Conservation (phyloP, 1,139 yeast species). For the Sugiyamaella paludigena region DNA sequence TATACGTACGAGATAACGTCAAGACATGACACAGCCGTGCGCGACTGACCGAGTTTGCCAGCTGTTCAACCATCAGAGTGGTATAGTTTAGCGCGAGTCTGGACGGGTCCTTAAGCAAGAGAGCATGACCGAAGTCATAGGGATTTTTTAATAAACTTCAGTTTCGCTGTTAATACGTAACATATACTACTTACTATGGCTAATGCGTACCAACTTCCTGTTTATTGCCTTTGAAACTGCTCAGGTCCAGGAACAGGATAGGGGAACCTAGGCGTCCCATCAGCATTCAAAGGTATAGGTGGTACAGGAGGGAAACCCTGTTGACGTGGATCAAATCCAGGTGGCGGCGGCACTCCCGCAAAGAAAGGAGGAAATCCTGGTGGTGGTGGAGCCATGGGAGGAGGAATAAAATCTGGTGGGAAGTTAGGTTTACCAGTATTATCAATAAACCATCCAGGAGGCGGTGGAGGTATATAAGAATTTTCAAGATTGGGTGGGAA, state of each 20-base stretch:
- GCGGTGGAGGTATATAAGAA: slow-evolving; percentile 25
- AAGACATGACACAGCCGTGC: too few relatives aligned
- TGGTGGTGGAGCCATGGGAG: slow-evolving; percentile 19
- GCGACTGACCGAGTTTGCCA: too few relatives aligned
- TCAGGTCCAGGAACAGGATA: slow-evolving; percentile 42
- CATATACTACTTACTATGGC: too few relatives aligned
- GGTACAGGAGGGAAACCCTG: slow-evolving; percentile 15
- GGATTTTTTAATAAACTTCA: too few relatives aligned
- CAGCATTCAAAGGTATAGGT: slow-evolving; percentile 20
- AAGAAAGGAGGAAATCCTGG: slow-evolving; percentile 22
- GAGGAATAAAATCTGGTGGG: slow-evolving; percentile 26
- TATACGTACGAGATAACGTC: too few relatives aligned
- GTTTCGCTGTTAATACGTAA: too few relatives aligned
- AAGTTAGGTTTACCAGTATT: slow-evolving; percentile 21
- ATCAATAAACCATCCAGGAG: slow-evolving; percentile 26
- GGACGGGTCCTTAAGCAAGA: too few relatives aligned
- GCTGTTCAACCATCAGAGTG: too few relatives aligned
- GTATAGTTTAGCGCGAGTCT: too few relatives aligned
- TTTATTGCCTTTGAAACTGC: not conserved
- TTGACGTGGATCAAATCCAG: slow-evolving; percentile 19
- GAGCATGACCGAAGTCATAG: too few relatives aligned
- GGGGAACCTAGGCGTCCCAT: slow-evolving; percentile 18
- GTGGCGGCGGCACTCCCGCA: slow-evolving; percentile 18
- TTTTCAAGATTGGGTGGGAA: slow-evolving; percentile 10
- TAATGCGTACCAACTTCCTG: not conserved